Percentiles rank a stretch among this genome's conserved stretches.
Conservation (phyloP, 2,329 filamentous ascomycete genomes). For the Verticillium longisporum region DNA sequence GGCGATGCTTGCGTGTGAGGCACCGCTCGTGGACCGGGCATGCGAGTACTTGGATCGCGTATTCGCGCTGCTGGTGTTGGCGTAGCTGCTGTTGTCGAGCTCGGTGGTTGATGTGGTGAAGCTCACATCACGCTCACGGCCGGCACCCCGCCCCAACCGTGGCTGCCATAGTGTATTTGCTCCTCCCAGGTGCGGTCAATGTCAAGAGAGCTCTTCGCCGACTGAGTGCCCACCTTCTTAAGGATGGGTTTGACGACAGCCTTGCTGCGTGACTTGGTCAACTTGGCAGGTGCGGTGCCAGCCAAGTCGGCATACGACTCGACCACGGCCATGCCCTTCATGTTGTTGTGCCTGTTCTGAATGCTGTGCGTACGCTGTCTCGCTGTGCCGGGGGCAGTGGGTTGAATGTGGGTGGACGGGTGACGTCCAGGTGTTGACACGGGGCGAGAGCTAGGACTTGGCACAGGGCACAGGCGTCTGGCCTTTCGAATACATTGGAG, state of each 20-base stretch:
- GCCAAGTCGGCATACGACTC: constrained; percentile 25
- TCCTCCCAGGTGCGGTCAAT: constrained; percentile 52
- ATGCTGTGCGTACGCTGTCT: neutral
- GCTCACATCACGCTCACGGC: constrained; percentile 28
- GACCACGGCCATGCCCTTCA: constrained; percentile 17
- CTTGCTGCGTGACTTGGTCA: constrained; percentile 39
- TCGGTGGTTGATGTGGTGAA: constrained; percentile 35
- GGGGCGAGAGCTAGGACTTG: neutral
- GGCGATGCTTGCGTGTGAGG: constrained; percentile 49
- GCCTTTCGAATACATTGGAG: neutral
- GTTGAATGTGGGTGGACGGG: neutral
- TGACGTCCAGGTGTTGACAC: neutral
- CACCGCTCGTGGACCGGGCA: constrained; percentile 50
- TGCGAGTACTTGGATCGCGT: constrained; percentile 42
- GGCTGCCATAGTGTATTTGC: constrained; percentile 32
- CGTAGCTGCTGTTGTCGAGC: constrained; percentile 5
- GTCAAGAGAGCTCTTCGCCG: constrained; percentile 57
- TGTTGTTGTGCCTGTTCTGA: neutral
- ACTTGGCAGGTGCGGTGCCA: constrained; percentile 25
- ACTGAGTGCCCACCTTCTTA: constrained; percentile 47
- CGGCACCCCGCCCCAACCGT: constrained; percentile 17
- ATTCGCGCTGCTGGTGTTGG: constrained; percentile 3
- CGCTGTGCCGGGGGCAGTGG: neutral
- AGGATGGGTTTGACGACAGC: constrained; percentile 54
- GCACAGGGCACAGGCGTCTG: neutral